phyloP scores from a whole-genome alignment of 2,329 filamentous ascomycete genomes.

The Plenodomus tracheiphilus region DNA sequence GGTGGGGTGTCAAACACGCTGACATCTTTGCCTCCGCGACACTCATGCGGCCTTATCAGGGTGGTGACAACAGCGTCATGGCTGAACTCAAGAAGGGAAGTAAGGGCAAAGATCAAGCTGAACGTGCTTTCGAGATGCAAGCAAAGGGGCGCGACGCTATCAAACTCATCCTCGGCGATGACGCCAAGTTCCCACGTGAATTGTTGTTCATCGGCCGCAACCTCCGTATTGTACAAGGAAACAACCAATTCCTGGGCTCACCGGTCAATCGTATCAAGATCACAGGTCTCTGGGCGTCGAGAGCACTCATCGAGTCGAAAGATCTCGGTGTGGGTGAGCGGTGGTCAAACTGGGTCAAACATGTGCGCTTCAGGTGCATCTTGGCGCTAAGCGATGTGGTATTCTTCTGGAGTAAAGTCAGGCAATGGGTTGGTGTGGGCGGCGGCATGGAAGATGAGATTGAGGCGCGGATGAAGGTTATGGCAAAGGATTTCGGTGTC shows the following conservation, averaged over 20 bases:
- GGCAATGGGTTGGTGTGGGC: slow-evolving; percentile 75
- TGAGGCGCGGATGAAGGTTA: slow-evolving; percentile 80
- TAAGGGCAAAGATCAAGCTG: slow-evolving; percentile 58
- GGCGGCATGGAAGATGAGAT: slow-evolving; percentile 93
- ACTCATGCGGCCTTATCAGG: slow-evolving; percentile 86
- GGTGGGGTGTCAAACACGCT: slow-evolving; percentile 86
- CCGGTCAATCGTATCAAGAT: slow-evolving; percentile 93
- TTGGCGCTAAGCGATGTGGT: slow-evolving; percentile 75
- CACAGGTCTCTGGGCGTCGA: slow-evolving; percentile 85
- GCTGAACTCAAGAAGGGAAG: slow-evolving; percentile 60
- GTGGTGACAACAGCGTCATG: slow-evolving; percentile 71
- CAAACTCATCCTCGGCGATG: slow-evolving; percentile 80
- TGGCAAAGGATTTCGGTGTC: slow-evolving; percentile 89
- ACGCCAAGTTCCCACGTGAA: slow-evolving; percentile 86
- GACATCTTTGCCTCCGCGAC: slow-evolving; percentile 93
- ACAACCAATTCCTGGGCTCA: slow-evolving; percentile 87
- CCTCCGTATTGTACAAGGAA: slow-evolving; percentile 88
- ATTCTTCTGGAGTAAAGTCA: slow-evolving; percentile 79
- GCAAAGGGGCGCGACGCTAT: slow-evolving; percentile 71
- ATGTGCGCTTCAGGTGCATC: slow-evolving; percentile 80
- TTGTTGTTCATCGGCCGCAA: slow-evolving; percentile 91
- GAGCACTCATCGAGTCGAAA: slow-evolving; percentile 76
- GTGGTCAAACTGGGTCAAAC: slow-evolving; percentile 70
- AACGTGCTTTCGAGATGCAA: slow-evolving; percentile 77
- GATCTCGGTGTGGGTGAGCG: slow-evolving; percentile 66